Percentiles rank a stretch among this genome's conserved stretches.
Conservation (phyloP, 495 filamentous ascomycete genomes). For the Neurospora africana region DNA sequence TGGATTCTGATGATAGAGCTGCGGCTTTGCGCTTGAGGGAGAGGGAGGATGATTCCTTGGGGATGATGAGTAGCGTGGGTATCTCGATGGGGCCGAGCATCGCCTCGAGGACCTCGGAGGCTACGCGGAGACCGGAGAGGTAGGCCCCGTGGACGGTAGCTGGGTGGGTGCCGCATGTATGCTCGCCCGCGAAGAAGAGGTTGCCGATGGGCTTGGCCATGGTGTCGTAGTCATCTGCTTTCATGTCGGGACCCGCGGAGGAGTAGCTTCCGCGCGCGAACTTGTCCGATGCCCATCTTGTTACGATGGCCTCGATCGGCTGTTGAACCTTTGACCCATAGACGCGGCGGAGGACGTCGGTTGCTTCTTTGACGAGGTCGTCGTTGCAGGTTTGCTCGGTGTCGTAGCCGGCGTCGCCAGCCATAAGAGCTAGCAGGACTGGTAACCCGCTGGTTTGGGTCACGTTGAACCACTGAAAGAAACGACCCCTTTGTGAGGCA, state of each 20-base stretch:
- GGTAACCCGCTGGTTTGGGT: constrained; percentile 80
- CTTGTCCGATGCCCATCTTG: constrained; percentile 82
- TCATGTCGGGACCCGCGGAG: constrained; percentile 71
- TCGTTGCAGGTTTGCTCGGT: constrained; percentile 67
- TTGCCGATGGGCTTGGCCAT: constrained; percentile 84
- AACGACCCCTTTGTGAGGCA: constrained; percentile 55
- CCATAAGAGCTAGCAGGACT: constrained; percentile 86
- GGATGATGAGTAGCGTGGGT: constrained; percentile 54
- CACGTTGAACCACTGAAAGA: constrained; percentile 97
- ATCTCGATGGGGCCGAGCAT: constrained; percentile 71
- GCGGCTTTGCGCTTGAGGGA: constrained; percentile 45
- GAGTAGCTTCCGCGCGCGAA: constrained; percentile 92
- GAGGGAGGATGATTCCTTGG: constrained; percentile 39
- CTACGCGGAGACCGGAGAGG: constrained; percentile 80
- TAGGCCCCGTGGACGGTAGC: constrained; percentile 97
- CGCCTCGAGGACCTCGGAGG: constrained; percentile 68
- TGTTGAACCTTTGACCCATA: constrained; percentile 47
- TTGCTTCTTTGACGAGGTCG: constrained; percentile 68
- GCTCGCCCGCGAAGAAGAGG: constrained; percentile 93
- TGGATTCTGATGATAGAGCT: not conserved
- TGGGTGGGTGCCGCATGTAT: constrained; percentile 88
- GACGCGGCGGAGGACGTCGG: constrained; percentile 56
- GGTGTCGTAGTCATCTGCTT: constrained; percentile 79
- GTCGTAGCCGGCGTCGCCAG: constrained; percentile 84
- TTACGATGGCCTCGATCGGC: constrained; percentile 81